Evolutionary conservation across 2,329 filamentous ascomycete species (phyloP).

Genomic region (Akanthomyces lecanii): DNA sequence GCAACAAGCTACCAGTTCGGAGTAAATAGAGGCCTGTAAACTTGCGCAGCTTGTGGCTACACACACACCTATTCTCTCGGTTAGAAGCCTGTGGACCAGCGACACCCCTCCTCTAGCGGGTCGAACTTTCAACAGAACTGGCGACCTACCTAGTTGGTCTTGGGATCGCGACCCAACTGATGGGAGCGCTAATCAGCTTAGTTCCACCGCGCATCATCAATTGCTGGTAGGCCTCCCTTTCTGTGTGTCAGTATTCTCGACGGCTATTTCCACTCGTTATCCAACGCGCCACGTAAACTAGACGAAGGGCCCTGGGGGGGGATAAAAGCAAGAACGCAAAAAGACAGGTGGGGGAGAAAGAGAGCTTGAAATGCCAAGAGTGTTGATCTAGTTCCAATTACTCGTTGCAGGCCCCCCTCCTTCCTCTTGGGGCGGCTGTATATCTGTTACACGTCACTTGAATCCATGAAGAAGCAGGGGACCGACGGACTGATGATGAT

Average conservation of each 20-base stretch:
- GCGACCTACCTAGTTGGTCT: background rate
- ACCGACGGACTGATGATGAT: background rate
- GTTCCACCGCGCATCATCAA: background rate
- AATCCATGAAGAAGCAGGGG: background rate
- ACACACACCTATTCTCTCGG: slow-evolving; percentile 2
- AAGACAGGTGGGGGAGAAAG: background rate
- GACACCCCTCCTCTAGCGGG: background rate
- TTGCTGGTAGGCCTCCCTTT: background rate
- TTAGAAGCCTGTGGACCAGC: background rate
- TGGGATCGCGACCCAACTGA: slow-evolving; percentile 8
- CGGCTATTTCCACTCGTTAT: background rate
- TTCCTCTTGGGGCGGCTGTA: background rate
- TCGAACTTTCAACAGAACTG: background rate
- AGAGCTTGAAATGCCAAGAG: background rate
- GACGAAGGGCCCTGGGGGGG: background rate
- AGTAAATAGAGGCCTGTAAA: background rate
- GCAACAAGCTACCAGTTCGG: background rate
- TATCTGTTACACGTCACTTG: background rate
- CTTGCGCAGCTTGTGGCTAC: background rate
- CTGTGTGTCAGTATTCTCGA: background rate
- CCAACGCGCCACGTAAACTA: background rate
- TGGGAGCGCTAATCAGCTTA: slow-evolving; percentile 8
- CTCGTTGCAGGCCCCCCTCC: background rate
- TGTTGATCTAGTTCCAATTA: background rate
- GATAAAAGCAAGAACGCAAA: background rate